Evolutionary conservation across 2,329 filamentous ascomycete genomes (phyloP).

Genomic region (Coccinonectria pachysandricola): DNA sequence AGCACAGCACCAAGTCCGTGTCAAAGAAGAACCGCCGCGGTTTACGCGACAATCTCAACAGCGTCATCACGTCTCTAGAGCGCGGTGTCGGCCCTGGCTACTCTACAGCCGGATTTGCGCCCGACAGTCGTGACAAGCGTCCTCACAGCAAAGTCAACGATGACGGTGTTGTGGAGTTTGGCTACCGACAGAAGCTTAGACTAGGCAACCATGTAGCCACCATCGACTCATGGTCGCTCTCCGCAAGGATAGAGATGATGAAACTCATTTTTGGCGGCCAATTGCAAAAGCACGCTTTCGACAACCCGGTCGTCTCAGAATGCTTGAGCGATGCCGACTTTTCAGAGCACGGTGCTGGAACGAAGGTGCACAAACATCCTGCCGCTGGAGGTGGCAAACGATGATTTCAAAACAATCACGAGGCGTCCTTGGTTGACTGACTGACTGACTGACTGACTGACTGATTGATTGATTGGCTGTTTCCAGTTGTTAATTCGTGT

Average conservation of each 20-base stretch:
- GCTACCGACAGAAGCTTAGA: slow-evolving; percentile 42
- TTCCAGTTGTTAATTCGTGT: no score
- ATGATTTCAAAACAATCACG: no score
- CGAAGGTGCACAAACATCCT: not conserved
- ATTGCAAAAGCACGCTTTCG: slow-evolving; percentile 26
- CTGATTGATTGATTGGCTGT: no score
- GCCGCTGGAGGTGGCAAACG: not conserved
- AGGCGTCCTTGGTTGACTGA: no score
- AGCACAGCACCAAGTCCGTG: slow-evolving; percentile 36
- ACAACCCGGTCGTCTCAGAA: slow-evolving; percentile 28
- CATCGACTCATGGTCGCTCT: slow-evolving; percentile 43
- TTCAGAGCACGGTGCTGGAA: slow-evolving; percentile 4
- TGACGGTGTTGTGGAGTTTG: slow-evolving; percentile 37
- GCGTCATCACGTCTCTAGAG: slow-evolving; percentile 45
- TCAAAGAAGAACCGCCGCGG: slow-evolving; percentile 39
- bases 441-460: no score
- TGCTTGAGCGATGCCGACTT: slow-evolving; percentile 29
- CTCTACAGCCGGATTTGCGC: slow-evolving; percentile 34
- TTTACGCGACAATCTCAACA: slow-evolving; percentile 37
- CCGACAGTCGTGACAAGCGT: slow-evolving; percentile 32
- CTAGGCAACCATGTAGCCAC: slow-evolving; percentile 34
- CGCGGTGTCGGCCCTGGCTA: slow-evolving; percentile 44
- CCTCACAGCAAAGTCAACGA: slow-evolving; percentile 30
- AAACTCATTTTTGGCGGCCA: slow-evolving; percentile 38
- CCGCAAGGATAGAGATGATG: slow-evolving; percentile 37